A percentile compares a stretch with the other conserved stretches of the same genome.
phyloP scores from a whole-genome alignment of 2,329 filamentous ascomycete genomes.

The Epichloe sylvatica region DNA sequence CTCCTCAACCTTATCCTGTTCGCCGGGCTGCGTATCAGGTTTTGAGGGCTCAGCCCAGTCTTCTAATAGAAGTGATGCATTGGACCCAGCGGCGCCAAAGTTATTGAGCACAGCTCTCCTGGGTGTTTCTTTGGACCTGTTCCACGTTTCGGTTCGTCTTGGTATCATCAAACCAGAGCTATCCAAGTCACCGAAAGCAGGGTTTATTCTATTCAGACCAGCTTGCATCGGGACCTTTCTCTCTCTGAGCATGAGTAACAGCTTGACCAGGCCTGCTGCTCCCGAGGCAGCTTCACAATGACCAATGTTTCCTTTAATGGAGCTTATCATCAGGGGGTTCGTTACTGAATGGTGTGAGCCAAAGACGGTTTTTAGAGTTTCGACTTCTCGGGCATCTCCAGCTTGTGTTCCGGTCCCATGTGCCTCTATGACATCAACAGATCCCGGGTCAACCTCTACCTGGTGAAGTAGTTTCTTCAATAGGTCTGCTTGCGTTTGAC shows the following conservation, averaged over 20 bases:
- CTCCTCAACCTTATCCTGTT: no score
- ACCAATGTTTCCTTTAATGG: conserved; percentile 49
- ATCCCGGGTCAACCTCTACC: conserved; percentile 58
- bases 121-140: conserved; percentile 16
- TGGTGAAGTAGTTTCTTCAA: conserved; percentile 50
- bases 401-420: conserved; percentile 80
- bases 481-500: conserved; percentile 45
- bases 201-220: conserved; percentile 52
- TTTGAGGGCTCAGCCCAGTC: conserved; percentile 13
- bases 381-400: conserved; percentile 58
- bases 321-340: not conserved
- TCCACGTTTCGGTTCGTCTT: conserved; percentile 13
- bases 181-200: conserved; percentile 37
- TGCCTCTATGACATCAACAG: conserved; percentile 74
- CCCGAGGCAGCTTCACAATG: conserved; percentile 44
- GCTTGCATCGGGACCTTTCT: conserved; percentile 46
- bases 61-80: conserved; percentile 52
- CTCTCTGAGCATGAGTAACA: conserved; percentile 44
- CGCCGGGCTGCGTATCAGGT: conserved; percentile 14
- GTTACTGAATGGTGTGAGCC: conserved; percentile 4
- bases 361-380: conserved; percentile 57
- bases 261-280: conserved; percentile 40
- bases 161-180: conserved; percentile 43
- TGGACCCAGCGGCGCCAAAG: conserved; percentile 58
- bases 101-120: conserved; percentile 48